Conservation (phyloP, 306 rosid genomes). For the Luffa aegyptiaca region DNA sequence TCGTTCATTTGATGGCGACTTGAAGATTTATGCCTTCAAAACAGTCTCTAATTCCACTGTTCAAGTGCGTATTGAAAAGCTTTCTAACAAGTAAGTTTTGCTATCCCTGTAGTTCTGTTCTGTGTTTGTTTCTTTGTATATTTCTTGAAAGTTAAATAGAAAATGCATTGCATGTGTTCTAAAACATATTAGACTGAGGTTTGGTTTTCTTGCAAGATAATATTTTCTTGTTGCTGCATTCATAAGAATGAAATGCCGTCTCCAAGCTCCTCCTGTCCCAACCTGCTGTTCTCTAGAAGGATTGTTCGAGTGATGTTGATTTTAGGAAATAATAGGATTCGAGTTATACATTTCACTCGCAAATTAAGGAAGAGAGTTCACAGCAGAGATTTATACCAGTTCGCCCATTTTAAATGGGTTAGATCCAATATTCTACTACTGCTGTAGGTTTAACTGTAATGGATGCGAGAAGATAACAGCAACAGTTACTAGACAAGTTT, state of each 20-base stretch:
- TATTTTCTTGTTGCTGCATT: not conserved
- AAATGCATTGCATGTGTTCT: not conserved
- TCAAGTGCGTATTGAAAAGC: slow-evolving; percentile 79
- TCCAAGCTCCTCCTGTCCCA: not conserved
- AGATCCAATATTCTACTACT: not conserved
- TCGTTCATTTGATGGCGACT: slow-evolving; percentile 53
- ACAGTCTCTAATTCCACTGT: slow-evolving; percentile 52
- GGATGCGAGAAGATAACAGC: not conserved
- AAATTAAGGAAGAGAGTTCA: not conserved
- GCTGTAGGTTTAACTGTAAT: not conserved
- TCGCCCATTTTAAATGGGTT: not conserved
- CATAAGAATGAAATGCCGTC: not conserved
- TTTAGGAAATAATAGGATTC: not conserved
- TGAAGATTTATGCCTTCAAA: slow-evolving; percentile 72
- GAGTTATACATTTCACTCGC: not conserved
- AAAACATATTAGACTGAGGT: not conserved
- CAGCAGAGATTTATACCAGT: not conserved
- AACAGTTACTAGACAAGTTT: not conserved
- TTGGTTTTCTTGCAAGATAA: not conserved
- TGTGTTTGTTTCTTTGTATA: not conserved
- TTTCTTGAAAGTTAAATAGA: not conserved
- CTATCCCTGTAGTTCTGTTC: not conserved
- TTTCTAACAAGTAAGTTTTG: slow-evolving; percentile 55
- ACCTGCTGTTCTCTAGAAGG: not conserved
- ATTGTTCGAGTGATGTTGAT: not conserved